A percentile compares a stretch with the other conserved stretches of the same genome.
Evolutionary conservation across 805 yeast genomes (phyloP).

Genomic region (Starmerella bombi): DNA sequence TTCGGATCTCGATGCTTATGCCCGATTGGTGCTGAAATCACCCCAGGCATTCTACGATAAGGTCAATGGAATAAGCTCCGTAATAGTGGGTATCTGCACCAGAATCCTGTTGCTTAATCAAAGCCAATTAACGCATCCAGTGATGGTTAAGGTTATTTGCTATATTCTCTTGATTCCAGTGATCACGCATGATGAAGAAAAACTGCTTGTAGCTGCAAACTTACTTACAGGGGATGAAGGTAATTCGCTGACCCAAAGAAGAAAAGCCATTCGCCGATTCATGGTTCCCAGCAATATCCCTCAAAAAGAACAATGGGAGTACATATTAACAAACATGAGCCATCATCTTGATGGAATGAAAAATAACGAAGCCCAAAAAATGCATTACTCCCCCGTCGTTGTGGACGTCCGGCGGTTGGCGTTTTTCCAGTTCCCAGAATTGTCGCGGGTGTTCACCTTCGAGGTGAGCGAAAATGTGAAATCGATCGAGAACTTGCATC

Average conservation of each 20-base stretch:
- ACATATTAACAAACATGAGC: too few relatives aligned
- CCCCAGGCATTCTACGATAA: neutral
- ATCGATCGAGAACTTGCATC: conserved; percentile 5
- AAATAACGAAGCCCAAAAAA: neutral
- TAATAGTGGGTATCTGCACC: neutral
- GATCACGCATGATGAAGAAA: neutral
- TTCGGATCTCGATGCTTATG: neutral
- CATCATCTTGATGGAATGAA: too few relatives aligned
- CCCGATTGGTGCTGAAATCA: neutral
- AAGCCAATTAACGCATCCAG: neutral
- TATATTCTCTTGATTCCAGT: neutral
- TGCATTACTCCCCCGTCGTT: neutral
- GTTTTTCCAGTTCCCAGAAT: conserved; percentile 6
- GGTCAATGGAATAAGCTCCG: too few relatives aligned
- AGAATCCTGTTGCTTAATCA: neutral
- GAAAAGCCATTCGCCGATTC: neutral
- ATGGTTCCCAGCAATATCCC: neutral
- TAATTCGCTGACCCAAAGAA: neutral
- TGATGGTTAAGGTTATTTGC: neutral
- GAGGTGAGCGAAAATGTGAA: neutral
- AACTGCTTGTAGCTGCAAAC: neutral
- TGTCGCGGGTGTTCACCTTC: neutral
- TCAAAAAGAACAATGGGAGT: neutral
- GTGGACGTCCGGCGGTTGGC: conserved; percentile 1
- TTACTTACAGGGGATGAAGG: too few relatives aligned